phyloP scores from a whole-genome alignment of 306 rosid species.

The Ammopiptanthus mongolicus region DNA sequence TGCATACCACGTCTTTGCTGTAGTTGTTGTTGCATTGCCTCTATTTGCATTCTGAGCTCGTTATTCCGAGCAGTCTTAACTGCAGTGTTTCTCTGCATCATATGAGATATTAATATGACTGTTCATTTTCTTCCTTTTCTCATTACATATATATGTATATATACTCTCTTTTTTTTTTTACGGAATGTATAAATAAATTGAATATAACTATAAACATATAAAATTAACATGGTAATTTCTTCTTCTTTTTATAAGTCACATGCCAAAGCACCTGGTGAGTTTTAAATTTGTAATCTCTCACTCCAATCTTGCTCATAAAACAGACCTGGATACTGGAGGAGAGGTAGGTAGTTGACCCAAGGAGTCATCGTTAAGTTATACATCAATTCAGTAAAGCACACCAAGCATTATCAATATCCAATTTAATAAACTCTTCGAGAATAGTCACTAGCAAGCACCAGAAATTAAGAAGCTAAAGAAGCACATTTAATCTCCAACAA shows the following conservation, averaged over 20 bases:
- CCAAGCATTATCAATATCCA: neutral
- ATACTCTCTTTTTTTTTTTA: no score
- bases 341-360: neutral
- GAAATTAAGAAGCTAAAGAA: neutral
- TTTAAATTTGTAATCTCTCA: neutral
- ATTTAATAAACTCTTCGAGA: neutral
- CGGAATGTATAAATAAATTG: neutral
- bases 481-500: neutral
- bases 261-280: neutral
- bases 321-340: neutral
- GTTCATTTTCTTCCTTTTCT: neutral
- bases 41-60: conserved; percentile 43
- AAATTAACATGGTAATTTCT: neutral
- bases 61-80: conserved; percentile 26
- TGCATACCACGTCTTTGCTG: conserved; percentile 48
- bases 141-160: no score
- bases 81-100: conserved; percentile 48
- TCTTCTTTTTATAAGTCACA: neutral
- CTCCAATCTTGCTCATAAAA: neutral
- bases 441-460: neutral
- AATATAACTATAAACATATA: neutral
- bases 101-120: neutral
- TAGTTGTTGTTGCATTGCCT: conserved; percentile 42
- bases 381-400: neutral
- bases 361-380: neutral